Conservation (phyloP, 257 asterid genomes). For the Penstemon newberryi region DNA sequence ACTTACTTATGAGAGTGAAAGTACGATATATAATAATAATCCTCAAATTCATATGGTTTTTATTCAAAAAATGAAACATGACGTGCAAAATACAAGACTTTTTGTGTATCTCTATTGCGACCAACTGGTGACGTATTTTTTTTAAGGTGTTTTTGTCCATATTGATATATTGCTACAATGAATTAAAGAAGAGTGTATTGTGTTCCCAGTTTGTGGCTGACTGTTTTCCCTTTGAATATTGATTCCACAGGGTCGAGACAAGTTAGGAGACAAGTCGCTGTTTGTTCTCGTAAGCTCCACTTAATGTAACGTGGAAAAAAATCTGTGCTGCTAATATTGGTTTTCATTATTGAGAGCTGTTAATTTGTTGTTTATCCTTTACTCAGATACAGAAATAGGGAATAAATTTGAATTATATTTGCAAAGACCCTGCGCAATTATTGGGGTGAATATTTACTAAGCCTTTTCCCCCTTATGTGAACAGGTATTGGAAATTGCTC, state of each 20-base stretch:
- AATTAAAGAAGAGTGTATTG: not conserved
- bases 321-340: slow-evolving; percentile 5
- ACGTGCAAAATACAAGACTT: not conserved
- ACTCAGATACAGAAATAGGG: not conserved
- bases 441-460: slow-evolving; percentile 1
- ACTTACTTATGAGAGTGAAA: not conserved
- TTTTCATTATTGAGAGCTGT: not conserved
- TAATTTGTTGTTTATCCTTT: slow-evolving; percentile 7
- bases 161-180: not conserved
- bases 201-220: slow-evolving; percentile 13
- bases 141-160: not conserved
- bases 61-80: not conserved
- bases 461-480: not conserved
- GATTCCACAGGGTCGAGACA: slow-evolving; percentile 67
- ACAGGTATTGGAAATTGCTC: no score
- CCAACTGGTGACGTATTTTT: not conserved
- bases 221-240: slow-evolving; percentile 2
- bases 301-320: not conserved
- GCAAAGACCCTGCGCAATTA: slow-evolving; percentile 5
- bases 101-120: not conserved
- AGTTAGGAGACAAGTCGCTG: slow-evolving; percentile 62
- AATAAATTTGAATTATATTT: slow-evolving; percentile 4
- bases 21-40: not conserved
- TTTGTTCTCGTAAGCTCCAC: slow-evolving; percentile 72
- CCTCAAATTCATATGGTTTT: not conserved